phyloP scores from a whole-genome alignment of 164 flowering plant genomes.

The Echeveria elegans region DNA sequence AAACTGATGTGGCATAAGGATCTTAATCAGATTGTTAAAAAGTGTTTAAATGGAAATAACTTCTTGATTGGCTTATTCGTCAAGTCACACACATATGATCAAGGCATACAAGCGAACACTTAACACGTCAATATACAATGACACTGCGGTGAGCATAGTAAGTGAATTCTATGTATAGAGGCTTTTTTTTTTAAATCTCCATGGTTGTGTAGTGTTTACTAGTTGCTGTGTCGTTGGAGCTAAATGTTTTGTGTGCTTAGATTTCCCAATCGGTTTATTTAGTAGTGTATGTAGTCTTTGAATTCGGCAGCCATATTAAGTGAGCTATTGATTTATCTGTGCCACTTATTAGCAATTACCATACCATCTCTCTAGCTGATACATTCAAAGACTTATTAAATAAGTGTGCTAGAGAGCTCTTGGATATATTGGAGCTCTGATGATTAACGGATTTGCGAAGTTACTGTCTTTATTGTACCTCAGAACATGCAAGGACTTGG shows the following conservation, averaged over 20 bases:
- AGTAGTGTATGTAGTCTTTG: not conserved
- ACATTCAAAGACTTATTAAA: not conserved
- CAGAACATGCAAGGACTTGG: not conserved
- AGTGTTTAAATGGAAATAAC: not conserved
- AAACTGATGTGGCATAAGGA: not conserved
- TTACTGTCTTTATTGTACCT: not conserved
- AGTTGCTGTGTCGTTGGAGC: too few relatives aligned
- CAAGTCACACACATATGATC: too few relatives aligned
- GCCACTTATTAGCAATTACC: not conserved
- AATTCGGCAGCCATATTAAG: not conserved
- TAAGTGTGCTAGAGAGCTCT: not conserved
- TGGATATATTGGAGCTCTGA: not conserved
- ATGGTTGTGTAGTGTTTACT: not conserved
- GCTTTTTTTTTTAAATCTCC: too few relatives aligned
- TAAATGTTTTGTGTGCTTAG: not conserved
- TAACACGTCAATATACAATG: not conserved
- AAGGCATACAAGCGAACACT: not conserved
- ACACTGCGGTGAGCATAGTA: too few relatives aligned
- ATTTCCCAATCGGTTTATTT: not conserved
- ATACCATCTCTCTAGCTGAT: not conserved
- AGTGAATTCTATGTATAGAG: too few relatives aligned
- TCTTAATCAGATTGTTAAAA: too few relatives aligned
- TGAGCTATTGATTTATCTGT: not conserved
- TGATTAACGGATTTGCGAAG: not conserved
- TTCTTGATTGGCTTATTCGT: not conserved